Base-by-base conservation (phyloP, 441 rosid species). In the Gossypium schwendimanii region DNA sequence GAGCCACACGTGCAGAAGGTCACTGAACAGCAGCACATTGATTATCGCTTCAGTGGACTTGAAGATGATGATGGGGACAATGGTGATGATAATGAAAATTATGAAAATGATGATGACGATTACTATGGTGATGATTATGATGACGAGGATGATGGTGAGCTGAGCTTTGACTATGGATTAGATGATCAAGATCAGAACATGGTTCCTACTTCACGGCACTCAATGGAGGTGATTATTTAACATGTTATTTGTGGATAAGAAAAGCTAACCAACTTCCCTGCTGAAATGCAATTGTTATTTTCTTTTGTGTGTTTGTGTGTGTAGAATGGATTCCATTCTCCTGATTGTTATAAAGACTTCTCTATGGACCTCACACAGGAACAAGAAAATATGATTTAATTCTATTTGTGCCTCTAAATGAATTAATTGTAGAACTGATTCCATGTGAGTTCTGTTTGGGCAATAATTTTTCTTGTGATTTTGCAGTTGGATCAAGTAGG, bases 141-240 rank as follows among this genome's bases (percentile, higher is more conserved):
- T 23, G 20, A 81, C 72, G 75, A 70, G 76, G 91, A 82, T 80
- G 96, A 89, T 77, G 91, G 91, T 74, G 97, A 93, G 74, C 73
- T 95, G 81, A 93, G 97, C 86, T 95, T 91, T 77, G 95, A 88
- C 76, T 81, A 85, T 77, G 83, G 87, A 70, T 90, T 77, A 76
- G 81, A 76, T 79, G 91, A 81, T 67, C 83, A 69, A 62, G 84
- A 83, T 60, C 82, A 78, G 76, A 82, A 84, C 80, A 72, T 70
- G 54, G 83, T 82, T 81, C 77, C 89, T 65, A 64, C 86, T 47
- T 73, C 70, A n/a, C 53, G 55, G 18, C 49, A 65, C 64, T 85
- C 89, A 33, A 84, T 90, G 84, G 94, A 90, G 94, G 97, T 95
- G 80, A 84, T 53, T 54, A n/a, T 76, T 71, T 49, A 71, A 33